phyloP scores from a whole-genome alignment of 179 eudicot species.

The Pouteria campechiana region DNA sequence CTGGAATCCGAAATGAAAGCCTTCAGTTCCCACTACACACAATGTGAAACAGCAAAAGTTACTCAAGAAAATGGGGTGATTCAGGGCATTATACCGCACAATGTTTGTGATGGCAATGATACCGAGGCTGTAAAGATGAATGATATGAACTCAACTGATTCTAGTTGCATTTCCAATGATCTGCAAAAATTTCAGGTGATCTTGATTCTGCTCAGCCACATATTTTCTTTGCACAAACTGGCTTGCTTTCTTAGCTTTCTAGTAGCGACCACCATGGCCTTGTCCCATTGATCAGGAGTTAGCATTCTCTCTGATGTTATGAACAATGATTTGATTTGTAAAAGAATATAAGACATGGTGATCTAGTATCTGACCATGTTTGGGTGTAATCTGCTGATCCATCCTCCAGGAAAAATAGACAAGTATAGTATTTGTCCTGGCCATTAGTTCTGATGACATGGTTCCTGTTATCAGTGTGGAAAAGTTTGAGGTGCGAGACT shows the following conservation, averaged over 20 bases:
- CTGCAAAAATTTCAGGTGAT: slow-evolving; percentile 68
- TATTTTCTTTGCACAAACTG: neutral
- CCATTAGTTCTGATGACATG: too few species aligned
- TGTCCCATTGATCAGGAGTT: too few species aligned
- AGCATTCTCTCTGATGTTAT: too few species aligned
- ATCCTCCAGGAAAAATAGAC: too few species aligned
- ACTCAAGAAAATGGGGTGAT: slow-evolving; percentile 32
- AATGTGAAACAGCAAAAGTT: slow-evolving; percentile 23
- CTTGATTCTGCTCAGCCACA: neutral
- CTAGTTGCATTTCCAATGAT: slow-evolving; percentile 30
- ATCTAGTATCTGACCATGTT: too few species aligned
- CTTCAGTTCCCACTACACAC: slow-evolving; percentile 41
- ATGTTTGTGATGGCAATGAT: slow-evolving; percentile 14
- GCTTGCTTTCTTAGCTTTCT: neutral
- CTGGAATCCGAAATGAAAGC: slow-evolving; percentile 79
- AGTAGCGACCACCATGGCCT: too few species aligned
- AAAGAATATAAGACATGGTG: too few species aligned
- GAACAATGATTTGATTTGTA: too few species aligned
- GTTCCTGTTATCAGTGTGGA: too few species aligned
- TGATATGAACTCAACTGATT: slow-evolving; percentile 15
- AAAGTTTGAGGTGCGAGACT: too few species aligned
- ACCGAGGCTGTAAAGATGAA: slow-evolving; percentile 15
- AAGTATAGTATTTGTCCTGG: too few species aligned
- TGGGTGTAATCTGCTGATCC: too few species aligned
- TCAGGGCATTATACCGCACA: slow-evolving; percentile 16